Percentiles rank a stretch among this genome's conserved stretches.
These are phyloP conservation scores for Zarea fungicola DNA, from an alignment of 2,329 filamentous ascomycete species.

Conservation along the genomic window DNA sequence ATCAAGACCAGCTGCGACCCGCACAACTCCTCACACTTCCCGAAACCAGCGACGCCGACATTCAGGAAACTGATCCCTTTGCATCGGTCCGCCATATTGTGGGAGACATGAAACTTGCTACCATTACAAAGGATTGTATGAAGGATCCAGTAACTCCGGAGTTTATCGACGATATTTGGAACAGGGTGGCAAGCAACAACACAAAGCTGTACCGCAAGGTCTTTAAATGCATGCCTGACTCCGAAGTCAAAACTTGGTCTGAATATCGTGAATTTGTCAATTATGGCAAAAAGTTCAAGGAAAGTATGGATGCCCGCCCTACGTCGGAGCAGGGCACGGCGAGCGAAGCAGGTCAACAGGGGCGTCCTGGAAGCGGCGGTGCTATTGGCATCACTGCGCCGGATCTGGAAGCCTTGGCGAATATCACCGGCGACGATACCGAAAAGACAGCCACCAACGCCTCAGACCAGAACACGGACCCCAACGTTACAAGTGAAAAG, in stretches of 20 bases:
- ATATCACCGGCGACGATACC: conserved; percentile 25
- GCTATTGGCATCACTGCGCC: conserved; percentile 40
- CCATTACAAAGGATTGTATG: conserved; percentile 89
- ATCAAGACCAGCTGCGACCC: conserved; percentile 62
- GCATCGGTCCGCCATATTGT: conserved; percentile 49
- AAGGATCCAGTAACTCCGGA: conserved; percentile 74
- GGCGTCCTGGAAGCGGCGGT: conserved; percentile 23
- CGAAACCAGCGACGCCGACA: conserved; percentile 71
- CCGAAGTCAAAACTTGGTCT: conserved; percentile 86
- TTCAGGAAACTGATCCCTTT: conserved; percentile 62
- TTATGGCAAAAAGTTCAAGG: conserved; percentile 73
- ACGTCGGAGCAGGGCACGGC: conserved; percentile 45
- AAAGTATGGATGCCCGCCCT: conserved; percentile 54
- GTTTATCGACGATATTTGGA: conserved; percentile 89
- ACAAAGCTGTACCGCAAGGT: conserved; percentile 90
- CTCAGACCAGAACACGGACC: conserved; percentile 27
- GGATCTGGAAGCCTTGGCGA: conserved; percentile 33
- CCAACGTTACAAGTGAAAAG: conserved; percentile 18
- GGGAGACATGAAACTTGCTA: conserved; percentile 66
- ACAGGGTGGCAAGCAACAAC: conserved; percentile 83
- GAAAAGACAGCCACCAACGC: conserved; percentile 31
- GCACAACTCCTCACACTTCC: conserved; percentile 69
- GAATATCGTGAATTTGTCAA: conserved; percentile 81
- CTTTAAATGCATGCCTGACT: conserved; percentile 96
- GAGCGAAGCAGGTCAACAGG: conserved; percentile 27